A percentile compares a stretch with the other conserved stretches of the same genome.
phyloP scores from a whole-genome alignment of 2,329 filamentous ascomycete species.

The Apiospora phragmitis region DNA sequence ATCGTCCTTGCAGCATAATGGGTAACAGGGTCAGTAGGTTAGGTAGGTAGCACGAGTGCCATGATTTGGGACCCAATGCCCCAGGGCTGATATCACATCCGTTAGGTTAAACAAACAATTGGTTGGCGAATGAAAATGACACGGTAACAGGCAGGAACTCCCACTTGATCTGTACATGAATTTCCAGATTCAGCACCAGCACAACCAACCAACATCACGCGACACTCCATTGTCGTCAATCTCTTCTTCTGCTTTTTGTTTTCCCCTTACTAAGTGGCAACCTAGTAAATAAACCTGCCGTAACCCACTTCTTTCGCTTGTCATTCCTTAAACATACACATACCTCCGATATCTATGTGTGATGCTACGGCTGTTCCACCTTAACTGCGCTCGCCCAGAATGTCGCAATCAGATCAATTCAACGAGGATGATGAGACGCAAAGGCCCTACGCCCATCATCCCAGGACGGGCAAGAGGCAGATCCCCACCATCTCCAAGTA shows the following conservation, averaged over 20 bases:
- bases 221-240: background rate
- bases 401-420: background rate
- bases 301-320: background rate
- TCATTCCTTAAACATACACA: background rate
- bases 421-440: background rate
- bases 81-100: constrained; percentile 5
- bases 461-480: background rate
- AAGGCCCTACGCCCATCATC: background rate
- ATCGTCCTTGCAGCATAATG: background rate
- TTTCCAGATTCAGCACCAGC: background rate
- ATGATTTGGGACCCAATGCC: background rate
- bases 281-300: background rate
- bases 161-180: background rate
- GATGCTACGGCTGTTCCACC: background rate
- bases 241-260: background rate
- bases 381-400: background rate
- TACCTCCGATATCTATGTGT: background rate
- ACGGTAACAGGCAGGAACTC: background rate
- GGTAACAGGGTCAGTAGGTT: background rate
- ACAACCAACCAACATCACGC: background rate
- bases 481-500: constrained; percentile 51
- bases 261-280: background rate
- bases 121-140: background rate
- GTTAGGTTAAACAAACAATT: background rate
- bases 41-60: background rate